A percentile compares a stretch with the other conserved stretches of the same genome.
Evolutionary conservation across 768 basidiomycete genomes (phyloP).

Genomic region (Grammothele lineata): DNA sequence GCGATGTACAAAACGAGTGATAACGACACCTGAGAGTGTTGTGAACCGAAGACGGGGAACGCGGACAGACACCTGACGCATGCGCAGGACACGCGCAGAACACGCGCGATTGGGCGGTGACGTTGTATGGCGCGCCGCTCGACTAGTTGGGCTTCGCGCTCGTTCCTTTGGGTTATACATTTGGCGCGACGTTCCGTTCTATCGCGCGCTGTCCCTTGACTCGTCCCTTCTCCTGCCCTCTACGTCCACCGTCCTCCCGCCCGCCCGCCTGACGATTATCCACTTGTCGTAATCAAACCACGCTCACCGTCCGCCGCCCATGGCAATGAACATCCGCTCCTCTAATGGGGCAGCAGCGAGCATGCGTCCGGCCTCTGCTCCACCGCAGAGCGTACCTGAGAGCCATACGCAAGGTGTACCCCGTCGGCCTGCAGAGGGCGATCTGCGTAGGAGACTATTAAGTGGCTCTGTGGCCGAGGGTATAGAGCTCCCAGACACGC

Average conservation of each 20-base stretch:
- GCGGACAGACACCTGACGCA: conserved; percentile 4
- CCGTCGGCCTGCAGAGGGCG: conserved; percentile 5
- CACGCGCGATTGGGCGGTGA: conserved; percentile 6
- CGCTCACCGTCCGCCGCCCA: not conserved
- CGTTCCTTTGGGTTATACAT: no score
- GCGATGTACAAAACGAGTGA: no score
- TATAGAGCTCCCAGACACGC: conserved; percentile 5
- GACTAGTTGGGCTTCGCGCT: no score
- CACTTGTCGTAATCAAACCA: not conserved
- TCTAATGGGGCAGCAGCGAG: conserved; percentile 2
- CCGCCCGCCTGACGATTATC: no score
- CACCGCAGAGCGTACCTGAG: conserved; percentile 10
- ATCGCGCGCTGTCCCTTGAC: no score
- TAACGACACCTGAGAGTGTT: not conserved
- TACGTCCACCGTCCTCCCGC: no score
- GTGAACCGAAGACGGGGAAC: not conserved
- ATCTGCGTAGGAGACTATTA: conserved; percentile 12
- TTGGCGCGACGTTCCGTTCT: no score
- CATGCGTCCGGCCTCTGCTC: conserved; percentile 9
- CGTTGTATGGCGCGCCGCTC: no score
- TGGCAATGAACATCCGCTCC: conserved; percentile 2
- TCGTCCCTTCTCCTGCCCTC: no score
- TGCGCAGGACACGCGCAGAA: conserved; percentile 10
- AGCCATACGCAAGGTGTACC: not conserved
- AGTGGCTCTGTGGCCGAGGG: conserved; percentile 10